Evolutionary conservation across 208 protist genomes (phyloP), one percentile per base, ranked within the genome.

Genomic region (Acanthamoeba culbertsoni): DNA sequence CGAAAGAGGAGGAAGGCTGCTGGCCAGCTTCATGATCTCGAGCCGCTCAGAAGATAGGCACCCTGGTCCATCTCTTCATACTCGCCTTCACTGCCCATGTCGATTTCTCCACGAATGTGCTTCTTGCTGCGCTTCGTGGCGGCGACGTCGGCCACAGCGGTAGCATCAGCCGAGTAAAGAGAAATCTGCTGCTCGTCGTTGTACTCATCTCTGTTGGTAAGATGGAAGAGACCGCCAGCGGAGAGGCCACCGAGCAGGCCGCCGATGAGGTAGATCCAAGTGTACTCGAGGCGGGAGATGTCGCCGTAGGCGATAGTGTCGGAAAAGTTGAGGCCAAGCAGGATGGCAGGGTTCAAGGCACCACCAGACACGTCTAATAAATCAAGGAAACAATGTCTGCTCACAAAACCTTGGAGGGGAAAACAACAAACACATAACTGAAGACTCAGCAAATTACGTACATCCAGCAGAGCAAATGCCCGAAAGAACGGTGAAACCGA

Each of bases 101-200:
- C 48, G 45, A 48, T 20, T 28, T 62, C 35, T 43, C 82, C 82
- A 35, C 82, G 48, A 23, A 90, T 90, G 82, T 90, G 82, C 82
- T 90, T 14, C 82, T 90, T 90, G 82, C 82, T 90, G 42, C 82
- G 82, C 82, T 90, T 90, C 48, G 82, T 90, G 82, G 82, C 82
- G 35, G 82, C 82, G 57, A 90, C 57, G 42, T 14, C 26, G 37
- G 82, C 82, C 18, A 90, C 57, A 51, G 82, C 37, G 53, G 82
- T 90, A n/a, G 82, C 82, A 14, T 90, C 82, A 40, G 82, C 40
- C 23, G 82, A 90, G 57, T 90, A 90, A n/a, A 90, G 57, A 33
- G 82, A 90, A 31, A 90, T 65, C 82, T 92, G 59, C 35, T 65
- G 26, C 55, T 65, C 79, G 31, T 89, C 79, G 26, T 26, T 35